Percentiles rank a stretch among this genome's conserved stretches.
Evolutionary conservation across 2,329 filamentous ascomycete genomes (phyloP).

Genomic region (Apiospora kogelbergensis): DNA sequence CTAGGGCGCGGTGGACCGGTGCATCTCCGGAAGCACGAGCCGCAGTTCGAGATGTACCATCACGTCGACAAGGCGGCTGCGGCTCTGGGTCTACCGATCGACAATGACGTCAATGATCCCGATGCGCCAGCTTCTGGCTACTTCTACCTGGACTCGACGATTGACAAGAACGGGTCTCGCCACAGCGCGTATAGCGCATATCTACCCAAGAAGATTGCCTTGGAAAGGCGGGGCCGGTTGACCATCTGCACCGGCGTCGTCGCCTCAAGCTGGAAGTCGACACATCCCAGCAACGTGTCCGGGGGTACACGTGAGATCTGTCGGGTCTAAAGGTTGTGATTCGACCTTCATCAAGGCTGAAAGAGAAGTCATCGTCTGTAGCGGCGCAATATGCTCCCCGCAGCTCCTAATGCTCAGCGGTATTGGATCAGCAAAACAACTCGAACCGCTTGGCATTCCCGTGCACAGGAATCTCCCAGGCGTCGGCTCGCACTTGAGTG

Average conservation of each 20-base stretch:
- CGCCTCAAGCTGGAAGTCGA: conserved; percentile 13
- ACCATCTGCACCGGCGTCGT: conserved; percentile 14
- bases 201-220: conserved; percentile 11
- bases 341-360: conserved; percentile 7
- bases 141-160: conserved; percentile 14
- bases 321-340: background rate
- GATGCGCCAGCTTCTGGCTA: conserved; percentile 13
- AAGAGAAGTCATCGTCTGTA: conserved; percentile 15
- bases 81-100: conserved; percentile 13
- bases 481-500: conserved; percentile 14
- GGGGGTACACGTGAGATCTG: conserved; percentile 11
- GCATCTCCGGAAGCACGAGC: conserved; percentile 10
- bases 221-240: background rate
- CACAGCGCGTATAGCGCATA: conserved; percentile 16
- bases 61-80: conserved; percentile 15
- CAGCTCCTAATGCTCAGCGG: conserved; percentile 16
- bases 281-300: background rate
- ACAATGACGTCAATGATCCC: conserved; percentile 13
- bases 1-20: conserved; percentile 14
- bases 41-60: conserved; percentile 14
- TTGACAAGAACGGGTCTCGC: conserved; percentile 12
- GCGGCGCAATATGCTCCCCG: conserved; percentile 15
- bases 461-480: conserved; percentile 14
- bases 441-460: background rate
- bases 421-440: conserved; percentile 11